Evolutionary conservation across 139 green algal genomes (phyloP).

Genomic region (Desmodesmus armatus): DNA sequence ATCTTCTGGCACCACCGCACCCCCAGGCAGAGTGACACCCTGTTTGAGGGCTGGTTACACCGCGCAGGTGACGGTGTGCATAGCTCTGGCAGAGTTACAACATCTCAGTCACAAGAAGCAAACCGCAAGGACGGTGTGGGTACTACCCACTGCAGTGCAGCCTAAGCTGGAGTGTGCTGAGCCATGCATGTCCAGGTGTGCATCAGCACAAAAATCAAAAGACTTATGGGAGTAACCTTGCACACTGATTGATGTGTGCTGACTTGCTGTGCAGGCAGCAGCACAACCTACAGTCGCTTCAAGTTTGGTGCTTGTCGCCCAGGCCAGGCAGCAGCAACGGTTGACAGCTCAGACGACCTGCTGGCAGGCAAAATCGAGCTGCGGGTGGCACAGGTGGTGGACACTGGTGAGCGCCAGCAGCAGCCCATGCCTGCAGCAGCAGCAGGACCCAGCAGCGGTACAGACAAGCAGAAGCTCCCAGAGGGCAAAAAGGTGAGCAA

Average conservation of each 20-base stretch:
- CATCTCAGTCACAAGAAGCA: too few species aligned
- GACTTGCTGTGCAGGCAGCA: neutral
- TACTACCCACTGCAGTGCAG: too few species aligned
- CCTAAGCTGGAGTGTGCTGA: too few species aligned
- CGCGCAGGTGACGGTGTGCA: too few species aligned
- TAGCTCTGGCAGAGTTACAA: too few species aligned
- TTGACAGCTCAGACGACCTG: slow-evolving; percentile 30
- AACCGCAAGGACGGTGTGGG: too few species aligned
- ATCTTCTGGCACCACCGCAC: too few species aligned
- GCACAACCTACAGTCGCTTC: slow-evolving; percentile 8
- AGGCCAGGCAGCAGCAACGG: neutral
- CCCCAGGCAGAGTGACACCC: too few species aligned
- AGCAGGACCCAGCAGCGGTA: neutral
- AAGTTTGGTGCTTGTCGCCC: slow-evolving; percentile 35
- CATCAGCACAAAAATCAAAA: too few species aligned
- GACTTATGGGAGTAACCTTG: too few species aligned
- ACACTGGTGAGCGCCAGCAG: neutral
- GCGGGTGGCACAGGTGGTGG: neutral
- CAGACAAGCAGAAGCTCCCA: slow-evolving; percentile 37
- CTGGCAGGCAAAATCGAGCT: slow-evolving; percentile 23
- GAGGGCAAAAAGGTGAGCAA: slow-evolving; percentile 30
- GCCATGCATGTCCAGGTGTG: too few species aligned
- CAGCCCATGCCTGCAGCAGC: neutral
- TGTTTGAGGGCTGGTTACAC: too few species aligned
- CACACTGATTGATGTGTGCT: neutral